phyloP scores from a whole-genome alignment of 441 rosid species.

The Dalechampia spathulata region DNA sequence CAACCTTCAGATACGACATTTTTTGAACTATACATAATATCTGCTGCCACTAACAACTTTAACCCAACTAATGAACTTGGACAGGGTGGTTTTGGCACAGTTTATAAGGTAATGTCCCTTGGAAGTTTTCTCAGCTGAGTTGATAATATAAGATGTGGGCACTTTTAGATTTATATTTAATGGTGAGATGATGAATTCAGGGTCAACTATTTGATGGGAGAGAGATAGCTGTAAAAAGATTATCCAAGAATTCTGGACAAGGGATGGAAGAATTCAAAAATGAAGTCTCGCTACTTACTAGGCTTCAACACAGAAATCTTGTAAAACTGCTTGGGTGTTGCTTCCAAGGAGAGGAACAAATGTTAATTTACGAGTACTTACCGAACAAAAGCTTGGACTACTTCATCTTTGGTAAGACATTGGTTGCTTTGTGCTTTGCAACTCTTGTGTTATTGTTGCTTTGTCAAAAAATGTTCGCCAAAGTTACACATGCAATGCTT shows the following conservation, averaged over 20 bases:
- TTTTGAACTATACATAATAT: constrained; percentile 11
- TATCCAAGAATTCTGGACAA: constrained; percentile 9
- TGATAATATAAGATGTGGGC: neutral
- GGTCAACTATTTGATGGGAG: constrained; percentile 3
- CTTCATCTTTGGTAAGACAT: constrained; percentile 10
- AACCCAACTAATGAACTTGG: constrained; percentile 19
- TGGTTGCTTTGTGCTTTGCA: neutral
- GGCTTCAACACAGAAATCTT: constrained; percentile 18
- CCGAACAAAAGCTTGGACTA: constrained; percentile 15
- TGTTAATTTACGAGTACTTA: constrained; percentile 12
- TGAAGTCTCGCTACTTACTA: constrained; percentile 12
- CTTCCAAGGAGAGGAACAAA: constrained; percentile 3
- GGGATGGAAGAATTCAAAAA: constrained; percentile 12
- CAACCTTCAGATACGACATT: constrained; percentile 12
- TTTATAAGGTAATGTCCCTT: constrained; percentile 15
- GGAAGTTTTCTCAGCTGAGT: neutral
- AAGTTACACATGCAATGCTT: too few species aligned
- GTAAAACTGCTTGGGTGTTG: constrained; percentile 15
- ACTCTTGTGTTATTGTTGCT: neutral
- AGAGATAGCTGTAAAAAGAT: constrained; percentile 12
- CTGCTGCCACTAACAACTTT: constrained; percentile 24
- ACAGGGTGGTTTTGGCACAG: constrained; percentile 27
- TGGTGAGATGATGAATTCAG: neutral
- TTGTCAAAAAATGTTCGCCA: neutral
- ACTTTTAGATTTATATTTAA: neutral